Evolutionary conservation across 2,329 filamentous ascomycete genomes (phyloP), one percentile per base, ranked within the genome.

Genomic region (Nemania sp.): DNA sequence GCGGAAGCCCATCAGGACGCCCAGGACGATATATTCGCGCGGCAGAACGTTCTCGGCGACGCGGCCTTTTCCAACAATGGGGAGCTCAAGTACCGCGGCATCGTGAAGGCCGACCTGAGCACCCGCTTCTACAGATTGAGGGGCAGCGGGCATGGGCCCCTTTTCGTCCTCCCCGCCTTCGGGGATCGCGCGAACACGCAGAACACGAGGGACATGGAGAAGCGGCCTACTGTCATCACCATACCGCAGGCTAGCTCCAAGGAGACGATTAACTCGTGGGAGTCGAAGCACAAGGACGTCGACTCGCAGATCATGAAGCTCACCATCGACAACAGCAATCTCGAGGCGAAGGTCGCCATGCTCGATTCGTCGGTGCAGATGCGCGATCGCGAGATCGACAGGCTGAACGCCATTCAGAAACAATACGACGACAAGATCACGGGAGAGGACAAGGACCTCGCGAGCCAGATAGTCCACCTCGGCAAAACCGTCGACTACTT

Each of bases 111-210:
- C 17, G 80, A 85, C 66, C 62, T 86, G 11, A 68, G 65, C 34
- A 83, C 83, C 21, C 75, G 84, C 2, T 86, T 80, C 70, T 83
- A 81, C 68, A 81, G 84, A 17, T 67, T 85, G 21, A 77, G 79
- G 21, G 77, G 76, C 17, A 75, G 75, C 13, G 78, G 79, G 0
- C 71, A 73, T 37, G 75, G 77, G 2, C 81, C 83, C 49, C 73
- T 87, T 59, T 86, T 85, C 67, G 72, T 86, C 7, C 73, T 84
- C 29, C 83, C 83, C 0, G 83, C 79, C 2, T 78, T 78, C 59
- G 74, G 77, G 12, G 71, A 77, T 20, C 81, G 84, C 56, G 80
- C 83, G 0, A 76, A 72, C 18, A 76, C 78, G 6, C 69, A 72
- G 59, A 71, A 77, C 32, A 84, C 81, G 1, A 72, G 75, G n/a